Conservation (phyloP, 139 green algal species). For the Choricystis sp. region DNA sequence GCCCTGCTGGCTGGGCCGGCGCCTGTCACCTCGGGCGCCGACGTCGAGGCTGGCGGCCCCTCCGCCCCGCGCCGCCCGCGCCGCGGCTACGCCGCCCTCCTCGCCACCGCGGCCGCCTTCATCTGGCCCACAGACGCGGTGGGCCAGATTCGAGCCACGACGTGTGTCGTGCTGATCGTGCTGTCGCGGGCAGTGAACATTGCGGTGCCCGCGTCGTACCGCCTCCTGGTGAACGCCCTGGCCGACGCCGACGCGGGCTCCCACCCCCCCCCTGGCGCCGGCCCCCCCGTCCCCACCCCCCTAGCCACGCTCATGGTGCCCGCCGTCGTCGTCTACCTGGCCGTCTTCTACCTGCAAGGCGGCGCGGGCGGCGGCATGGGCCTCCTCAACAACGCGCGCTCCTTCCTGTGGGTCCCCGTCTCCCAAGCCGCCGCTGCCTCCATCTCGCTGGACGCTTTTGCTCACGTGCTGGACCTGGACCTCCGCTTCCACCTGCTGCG, state of each 20-base stretch:
- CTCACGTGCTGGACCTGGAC: slow-evolving; percentile 17
- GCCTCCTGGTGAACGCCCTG: slow-evolving; percentile 25
- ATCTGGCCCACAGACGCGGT: slow-evolving; percentile 2
- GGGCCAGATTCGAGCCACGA: slow-evolving; percentile 16
- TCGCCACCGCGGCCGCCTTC: background rate
- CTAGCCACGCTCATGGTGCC: background rate
- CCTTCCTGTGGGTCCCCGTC: background rate
- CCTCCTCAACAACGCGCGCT: background rate
- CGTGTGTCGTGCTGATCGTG: slow-evolving; percentile 48
- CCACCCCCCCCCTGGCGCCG: background rate
- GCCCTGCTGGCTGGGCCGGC: background rate
- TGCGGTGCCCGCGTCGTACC: slow-evolving; percentile 49
- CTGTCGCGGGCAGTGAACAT: slow-evolving; percentile 53
- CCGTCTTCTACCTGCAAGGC: background rate
- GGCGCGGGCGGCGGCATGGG: background rate
- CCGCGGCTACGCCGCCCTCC: background rate
- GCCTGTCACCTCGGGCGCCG: no score
- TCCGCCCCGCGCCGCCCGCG: no score
- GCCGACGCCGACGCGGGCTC: background rate
- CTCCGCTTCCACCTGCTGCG: slow-evolving; percentile 36
- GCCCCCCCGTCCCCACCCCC: background rate
- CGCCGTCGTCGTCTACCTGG: background rate
- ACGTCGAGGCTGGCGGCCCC: background rate
- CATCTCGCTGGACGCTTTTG: slow-evolving; percentile 18
- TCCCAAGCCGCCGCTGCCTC: slow-evolving; percentile 10